phyloP scores from a whole-genome alignment of 371 early-diverging fungal genomes.

The Mortierella sp. region DNA sequence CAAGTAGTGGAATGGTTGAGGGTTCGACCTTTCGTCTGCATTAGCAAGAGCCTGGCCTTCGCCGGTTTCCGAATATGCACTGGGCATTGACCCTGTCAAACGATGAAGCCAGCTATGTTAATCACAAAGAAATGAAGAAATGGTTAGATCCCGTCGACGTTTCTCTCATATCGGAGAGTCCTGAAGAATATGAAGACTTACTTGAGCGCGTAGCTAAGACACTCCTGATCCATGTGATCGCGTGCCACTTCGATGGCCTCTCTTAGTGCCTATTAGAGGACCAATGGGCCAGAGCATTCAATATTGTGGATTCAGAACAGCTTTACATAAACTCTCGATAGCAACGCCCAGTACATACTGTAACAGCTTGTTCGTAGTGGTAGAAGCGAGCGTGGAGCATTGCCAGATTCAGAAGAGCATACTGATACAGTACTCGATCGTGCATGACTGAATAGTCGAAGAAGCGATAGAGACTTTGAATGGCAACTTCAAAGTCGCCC shows the following conservation, averaged over 20 bases:
- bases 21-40: slow-evolving; percentile 27
- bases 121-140: not conserved
- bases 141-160: no score
- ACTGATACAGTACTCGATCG: slow-evolving; percentile 48
- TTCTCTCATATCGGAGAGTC: not conserved
- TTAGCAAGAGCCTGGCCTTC: slow-evolving; percentile 50
- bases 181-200: slow-evolving; percentile 6
- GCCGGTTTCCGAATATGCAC: slow-evolving; percentile 4
- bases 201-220: slow-evolving; percentile 57
- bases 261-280: slow-evolving; percentile 36
- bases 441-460: slow-evolving; percentile 35
- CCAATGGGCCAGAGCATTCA: not conserved
- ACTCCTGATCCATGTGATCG: slow-evolving; percentile 52
- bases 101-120: slow-evolving; percentile 53
- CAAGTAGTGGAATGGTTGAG: slow-evolving; percentile 33
- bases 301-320: not conserved
- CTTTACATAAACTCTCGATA: not conserved
- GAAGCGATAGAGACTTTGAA: slow-evolving; percentile 43
- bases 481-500: slow-evolving; percentile 41
- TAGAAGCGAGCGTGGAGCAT: slow-evolving; percentile 55
- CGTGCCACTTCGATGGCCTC: slow-evolving; percentile 57
- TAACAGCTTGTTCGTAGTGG: slow-evolving; percentile 51
- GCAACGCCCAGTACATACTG: slow-evolving; percentile 17
- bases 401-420: slow-evolving; percentile 55
- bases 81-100: slow-evolving; percentile 26